A percentile compares a stretch with the other conserved stretches of the same genome.
Evolutionary conservation across 106 monocot genomes (phyloP).

Genomic region (Vanilla planifolia): DNA sequence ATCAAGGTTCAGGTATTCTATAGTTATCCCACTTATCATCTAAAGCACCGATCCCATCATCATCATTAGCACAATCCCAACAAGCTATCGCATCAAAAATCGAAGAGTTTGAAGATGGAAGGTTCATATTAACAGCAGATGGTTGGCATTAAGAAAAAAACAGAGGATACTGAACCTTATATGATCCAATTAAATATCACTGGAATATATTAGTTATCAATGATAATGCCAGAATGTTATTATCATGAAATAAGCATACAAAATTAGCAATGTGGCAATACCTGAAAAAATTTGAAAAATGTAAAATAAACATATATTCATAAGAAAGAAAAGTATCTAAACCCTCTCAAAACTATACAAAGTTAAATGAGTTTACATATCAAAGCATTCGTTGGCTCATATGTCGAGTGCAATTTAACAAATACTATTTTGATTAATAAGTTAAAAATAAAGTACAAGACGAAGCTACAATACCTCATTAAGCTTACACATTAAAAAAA

Average conservation of each 20-base stretch:
- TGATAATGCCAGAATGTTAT: not conserved
- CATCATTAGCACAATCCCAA: too few species aligned
- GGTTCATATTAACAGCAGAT: too few species aligned
- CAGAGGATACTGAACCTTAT: too few species aligned
- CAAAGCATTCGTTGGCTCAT: not conserved
- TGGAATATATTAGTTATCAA: not conserved
- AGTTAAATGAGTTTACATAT: not conserved
- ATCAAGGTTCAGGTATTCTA: too few species aligned
- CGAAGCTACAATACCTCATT: too few species aligned
- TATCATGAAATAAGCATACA: not conserved
- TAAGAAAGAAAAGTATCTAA: not conserved
- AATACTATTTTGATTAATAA: not conserved
- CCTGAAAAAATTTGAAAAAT: slow-evolving; percentile 1
- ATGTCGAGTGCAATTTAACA: not conserved
- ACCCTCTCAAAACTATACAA: not conserved
- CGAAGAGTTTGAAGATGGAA: too few species aligned
- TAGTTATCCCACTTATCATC: too few species aligned
- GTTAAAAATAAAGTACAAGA: not conserved
- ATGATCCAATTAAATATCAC: not conserved
- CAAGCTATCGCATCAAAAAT: too few species aligned
- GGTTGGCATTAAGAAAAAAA: too few species aligned
- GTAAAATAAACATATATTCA: not conserved
- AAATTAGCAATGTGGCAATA: too few species aligned
- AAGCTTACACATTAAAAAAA: too few species aligned
- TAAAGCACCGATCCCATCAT: too few species aligned